These are phyloP conservation scores for Ramaria sp. DNA, from an alignment of 768 basidiomycete genomes.

Conservation along the genomic window DNA sequence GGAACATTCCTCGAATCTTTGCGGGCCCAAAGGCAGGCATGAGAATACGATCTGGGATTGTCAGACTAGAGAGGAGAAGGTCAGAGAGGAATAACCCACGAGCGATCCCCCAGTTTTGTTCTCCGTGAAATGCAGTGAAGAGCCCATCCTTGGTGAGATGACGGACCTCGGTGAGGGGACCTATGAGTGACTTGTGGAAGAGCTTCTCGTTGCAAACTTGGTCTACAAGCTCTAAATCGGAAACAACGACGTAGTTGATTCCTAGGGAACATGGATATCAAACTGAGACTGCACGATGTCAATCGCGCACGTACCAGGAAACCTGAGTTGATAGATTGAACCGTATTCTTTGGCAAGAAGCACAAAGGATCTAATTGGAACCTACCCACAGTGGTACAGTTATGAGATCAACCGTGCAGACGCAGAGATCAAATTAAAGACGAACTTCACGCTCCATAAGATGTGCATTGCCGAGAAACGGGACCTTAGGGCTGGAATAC, in stretches of 20 bases:
- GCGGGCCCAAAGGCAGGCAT: slow-evolving; percentile 32
- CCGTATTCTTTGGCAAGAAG: slow-evolving; percentile 31
- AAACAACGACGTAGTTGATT: slow-evolving; percentile 18
- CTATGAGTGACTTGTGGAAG: slow-evolving; percentile 29
- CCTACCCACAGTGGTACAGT: slow-evolving; percentile 17
- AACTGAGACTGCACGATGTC: background rate
- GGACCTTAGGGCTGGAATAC: slow-evolving; percentile 20
- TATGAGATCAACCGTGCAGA: slow-evolving; percentile 17
- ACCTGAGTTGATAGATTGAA: slow-evolving; percentile 28
- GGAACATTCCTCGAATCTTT: slow-evolving; percentile 34
- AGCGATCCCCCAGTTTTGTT: slow-evolving; percentile 36
- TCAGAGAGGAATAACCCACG: slow-evolving; percentile 20
- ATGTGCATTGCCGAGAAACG: slow-evolving; percentile 29
- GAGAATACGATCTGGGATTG: slow-evolving; percentile 26
- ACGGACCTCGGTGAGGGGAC: slow-evolving; percentile 24
- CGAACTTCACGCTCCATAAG: slow-evolving; percentile 13
- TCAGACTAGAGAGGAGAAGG: background rate
- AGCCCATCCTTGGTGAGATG: slow-evolving; percentile 30
- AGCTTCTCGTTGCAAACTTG: slow-evolving; percentile 32
- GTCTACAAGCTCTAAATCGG: slow-evolving; percentile 26
- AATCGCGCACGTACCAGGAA: slow-evolving; percentile 21
- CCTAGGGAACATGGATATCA: slow-evolving; percentile 13
- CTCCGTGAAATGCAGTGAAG: slow-evolving; percentile 30
- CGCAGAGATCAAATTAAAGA: too few relatives aligned
- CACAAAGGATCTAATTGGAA: slow-evolving; percentile 25